Percentiles rank a stretch among this genome's conserved stretches.
These are phyloP conservation scores for Ensete ventricosum DNA, from an alignment of 176 grass and related monocot species.

Conservation along the genomic window DNA sequence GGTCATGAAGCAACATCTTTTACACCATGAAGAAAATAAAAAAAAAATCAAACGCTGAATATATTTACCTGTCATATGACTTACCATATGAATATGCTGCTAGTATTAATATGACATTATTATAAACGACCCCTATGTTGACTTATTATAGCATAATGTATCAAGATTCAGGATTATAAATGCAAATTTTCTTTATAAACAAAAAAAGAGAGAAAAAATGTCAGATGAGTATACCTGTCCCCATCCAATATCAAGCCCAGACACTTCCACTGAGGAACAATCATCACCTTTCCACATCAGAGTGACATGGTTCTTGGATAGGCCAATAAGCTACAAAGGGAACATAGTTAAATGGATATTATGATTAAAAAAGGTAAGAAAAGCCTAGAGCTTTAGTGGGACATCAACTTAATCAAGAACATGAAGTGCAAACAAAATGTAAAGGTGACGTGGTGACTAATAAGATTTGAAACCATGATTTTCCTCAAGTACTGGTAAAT, in stretches of 20 bases:
- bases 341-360: constrained; percentile 13
- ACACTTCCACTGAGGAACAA: constrained; percentile 83
- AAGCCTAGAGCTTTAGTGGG: neutral
- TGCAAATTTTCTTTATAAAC: neutral
- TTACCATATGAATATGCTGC: too few relatives aligned
- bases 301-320: constrained; percentile 49
- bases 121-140: too few relatives aligned
- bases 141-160: too few relatives aligned
- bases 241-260: constrained; percentile 95
- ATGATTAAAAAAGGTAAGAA: neutral
- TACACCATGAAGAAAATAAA: too few relatives aligned
- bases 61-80: too few relatives aligned
- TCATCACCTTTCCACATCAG: constrained; percentile 59
- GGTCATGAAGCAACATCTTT: too few relatives aligned
- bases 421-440: neutral
- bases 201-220: neutral
- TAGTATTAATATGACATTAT: too few relatives aligned
- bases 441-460: neutral
- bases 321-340: constrained; percentile 63
- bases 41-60: too few relatives aligned
- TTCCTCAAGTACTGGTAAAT: too few relatives aligned
- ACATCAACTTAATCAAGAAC: neutral
- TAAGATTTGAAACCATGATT: too few relatives aligned
- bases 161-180: neutral
- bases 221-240: constrained; percentile 47